These are phyloP conservation scores for Aechmea fasciata DNA, from an alignment of 176 grass and related monocot species.

Conservation along the genomic window DNA sequence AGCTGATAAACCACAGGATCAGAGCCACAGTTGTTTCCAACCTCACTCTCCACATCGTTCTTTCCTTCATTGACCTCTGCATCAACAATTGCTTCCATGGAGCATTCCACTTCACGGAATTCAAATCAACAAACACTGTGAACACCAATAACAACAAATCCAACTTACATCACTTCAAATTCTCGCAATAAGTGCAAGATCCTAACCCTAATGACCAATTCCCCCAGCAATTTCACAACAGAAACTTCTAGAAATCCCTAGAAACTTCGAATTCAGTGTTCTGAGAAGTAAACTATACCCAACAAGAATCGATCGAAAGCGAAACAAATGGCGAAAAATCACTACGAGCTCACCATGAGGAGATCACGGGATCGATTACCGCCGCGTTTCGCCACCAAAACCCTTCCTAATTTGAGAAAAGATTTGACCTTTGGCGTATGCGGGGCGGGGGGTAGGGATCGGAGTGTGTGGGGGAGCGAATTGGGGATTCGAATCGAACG, in stretches of 20 bases:
- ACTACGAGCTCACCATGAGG: neutral
- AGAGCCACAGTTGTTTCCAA: slow-evolving; percentile 37
- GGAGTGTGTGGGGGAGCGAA: neutral
- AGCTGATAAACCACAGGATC: slow-evolving; percentile 90
- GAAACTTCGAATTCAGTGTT: slow-evolving; percentile 1
- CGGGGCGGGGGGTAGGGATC: neutral
- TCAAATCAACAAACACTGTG: neutral
- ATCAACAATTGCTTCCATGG: slow-evolving; percentile 47
- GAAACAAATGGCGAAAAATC: neutral
- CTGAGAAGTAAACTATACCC: neutral
- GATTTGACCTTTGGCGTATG: neutral
- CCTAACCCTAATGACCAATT: slow-evolving; percentile 13
- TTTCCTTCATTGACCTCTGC: slow-evolving; percentile 27
- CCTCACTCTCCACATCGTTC: slow-evolving; percentile 36
- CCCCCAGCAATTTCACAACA: neutral
- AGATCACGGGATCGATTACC: slow-evolving; percentile 11
- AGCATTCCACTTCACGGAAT: slow-evolving; percentile 48
- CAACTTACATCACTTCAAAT: slow-evolving; percentile 1
- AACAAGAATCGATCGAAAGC: neutral
- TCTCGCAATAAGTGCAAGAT: neutral
- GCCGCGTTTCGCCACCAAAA: neutral
- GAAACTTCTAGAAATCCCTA: neutral
- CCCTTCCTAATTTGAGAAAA: neutral
- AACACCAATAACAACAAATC: neutral
- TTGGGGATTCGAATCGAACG: slow-evolving; percentile 21